These are phyloP conservation scores for Phoma herbarum DNA, from an alignment of 2,329 filamentous ascomycete genomes.

Conservation along the genomic window DNA sequence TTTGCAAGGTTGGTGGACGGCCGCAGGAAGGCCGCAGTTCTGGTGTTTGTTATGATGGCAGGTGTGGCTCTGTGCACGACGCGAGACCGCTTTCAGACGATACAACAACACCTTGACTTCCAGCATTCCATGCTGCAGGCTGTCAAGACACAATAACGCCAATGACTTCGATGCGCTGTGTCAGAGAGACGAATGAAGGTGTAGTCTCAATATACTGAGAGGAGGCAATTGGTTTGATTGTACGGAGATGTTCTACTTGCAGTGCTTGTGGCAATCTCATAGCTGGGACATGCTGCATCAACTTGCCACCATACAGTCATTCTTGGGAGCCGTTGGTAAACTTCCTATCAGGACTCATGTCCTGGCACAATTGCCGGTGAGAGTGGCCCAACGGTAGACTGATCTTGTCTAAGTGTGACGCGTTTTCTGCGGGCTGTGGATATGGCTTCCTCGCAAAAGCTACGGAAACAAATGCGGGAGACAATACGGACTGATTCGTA, in stretches of 20 bases:
- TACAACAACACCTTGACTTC: slow-evolving; percentile 42
- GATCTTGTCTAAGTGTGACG: slow-evolving; percentile 47
- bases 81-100: slow-evolving; percentile 40
- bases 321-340: slow-evolving; percentile 28
- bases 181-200: slow-evolving; percentile 20
- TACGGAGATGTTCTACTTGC: slow-evolving; percentile 37
- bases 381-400: slow-evolving; percentile 40
- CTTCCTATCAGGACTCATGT: slow-evolving; percentile 35
- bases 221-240: slow-evolving; percentile 44
- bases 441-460: slow-evolving; percentile 41
- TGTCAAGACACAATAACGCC: slow-evolving; percentile 8
- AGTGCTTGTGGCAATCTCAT: slow-evolving; percentile 39
- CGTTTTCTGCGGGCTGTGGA: slow-evolving; percentile 39
- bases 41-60: slow-evolving; percentile 48
- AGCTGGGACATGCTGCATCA: slow-evolving; percentile 32
- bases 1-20: slow-evolving; percentile 42
- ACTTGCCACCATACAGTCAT: slow-evolving; percentile 46
- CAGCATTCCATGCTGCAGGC: slow-evolving; percentile 12
- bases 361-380: slow-evolving; percentile 48
- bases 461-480: slow-evolving; percentile 37
- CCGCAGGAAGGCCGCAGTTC: slow-evolving; percentile 42
- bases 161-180: slow-evolving; percentile 10
- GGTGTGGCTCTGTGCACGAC: slow-evolving; percentile 43
- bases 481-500: slow-evolving; percentile 43
- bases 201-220: slow-evolving; percentile 38